These are phyloP conservation scores for Saccharomycopsis schoenii DNA, from an alignment of 805 yeast genomes.

Conservation along the genomic window DNA sequence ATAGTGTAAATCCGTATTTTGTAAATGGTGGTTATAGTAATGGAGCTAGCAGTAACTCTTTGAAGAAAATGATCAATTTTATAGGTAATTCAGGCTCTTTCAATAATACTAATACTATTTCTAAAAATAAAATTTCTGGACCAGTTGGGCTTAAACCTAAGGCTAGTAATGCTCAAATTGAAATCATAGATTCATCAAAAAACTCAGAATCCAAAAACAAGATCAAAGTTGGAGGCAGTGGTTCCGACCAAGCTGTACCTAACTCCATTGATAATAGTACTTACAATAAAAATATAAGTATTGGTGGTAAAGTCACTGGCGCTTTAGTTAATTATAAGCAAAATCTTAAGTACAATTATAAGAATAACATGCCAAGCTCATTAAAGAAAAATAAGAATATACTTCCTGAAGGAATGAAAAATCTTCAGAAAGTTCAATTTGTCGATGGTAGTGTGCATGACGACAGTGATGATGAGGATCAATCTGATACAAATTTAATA, in stretches of 20 bases:
- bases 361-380: background rate
- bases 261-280: background rate
- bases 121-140: background rate
- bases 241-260: background rate
- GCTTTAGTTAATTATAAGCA: background rate
- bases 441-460: background rate
- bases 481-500: conserved; percentile 10
- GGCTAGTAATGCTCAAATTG: background rate
- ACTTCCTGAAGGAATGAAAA: background rate
- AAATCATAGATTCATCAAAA: background rate
- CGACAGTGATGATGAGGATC: conserved; percentile 3
- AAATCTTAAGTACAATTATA: background rate
- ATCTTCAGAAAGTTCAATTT: conserved; percentile 1
- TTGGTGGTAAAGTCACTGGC: background rate
- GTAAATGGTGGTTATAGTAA: background rate
- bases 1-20: background rate
- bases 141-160: background rate
- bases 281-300: background rate
- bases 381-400: background rate
- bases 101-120: background rate
- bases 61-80: background rate
- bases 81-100: background rate
- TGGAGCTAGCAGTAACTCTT: background rate
- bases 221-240: background rate
- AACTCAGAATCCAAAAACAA: background rate